Evolutionary conservation across 208 protist genomes (phyloP).

Genomic region (Trichomonas tenax): DNA sequence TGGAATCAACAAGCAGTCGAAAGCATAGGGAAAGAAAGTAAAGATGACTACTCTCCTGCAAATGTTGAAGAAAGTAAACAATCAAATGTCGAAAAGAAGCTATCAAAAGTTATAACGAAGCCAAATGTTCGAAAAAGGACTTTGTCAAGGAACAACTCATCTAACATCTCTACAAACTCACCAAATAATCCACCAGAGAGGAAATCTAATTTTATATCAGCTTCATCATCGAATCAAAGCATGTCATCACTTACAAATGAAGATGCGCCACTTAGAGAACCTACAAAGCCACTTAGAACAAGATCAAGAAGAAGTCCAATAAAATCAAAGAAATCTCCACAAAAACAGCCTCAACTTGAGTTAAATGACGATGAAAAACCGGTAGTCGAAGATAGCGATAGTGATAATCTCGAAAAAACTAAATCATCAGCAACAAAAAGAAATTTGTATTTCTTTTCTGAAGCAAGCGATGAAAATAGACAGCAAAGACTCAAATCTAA

Average conservation of each 20-base stretch:
- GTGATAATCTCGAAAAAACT: background rate
- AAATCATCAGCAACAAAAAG: background rate
- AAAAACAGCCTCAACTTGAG: background rate
- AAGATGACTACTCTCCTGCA: background rate
- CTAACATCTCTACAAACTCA: background rate
- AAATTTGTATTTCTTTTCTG: background rate
- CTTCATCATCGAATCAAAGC: background rate
- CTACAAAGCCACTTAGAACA: background rate
- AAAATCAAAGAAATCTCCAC: background rate
- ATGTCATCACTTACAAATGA: background rate
- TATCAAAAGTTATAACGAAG: background rate
- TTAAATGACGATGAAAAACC: background rate
- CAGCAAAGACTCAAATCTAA: background rate
- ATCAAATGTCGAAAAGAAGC: background rate
- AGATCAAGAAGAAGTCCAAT: background rate
- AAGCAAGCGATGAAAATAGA: background rate
- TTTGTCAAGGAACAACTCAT: background rate
- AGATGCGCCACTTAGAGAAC: background rate
- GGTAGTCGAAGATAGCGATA: background rate
- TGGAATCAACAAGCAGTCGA: background rate
- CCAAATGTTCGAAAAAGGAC: background rate
- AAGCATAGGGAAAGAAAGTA: background rate
- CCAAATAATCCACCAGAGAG: background rate
- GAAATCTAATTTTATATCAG: background rate
- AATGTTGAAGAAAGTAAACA: background rate